Evolutionary conservation across 2,329 filamentous ascomycete genomes (phyloP).

Genomic region (Dryadomyces sulphureus): DNA sequence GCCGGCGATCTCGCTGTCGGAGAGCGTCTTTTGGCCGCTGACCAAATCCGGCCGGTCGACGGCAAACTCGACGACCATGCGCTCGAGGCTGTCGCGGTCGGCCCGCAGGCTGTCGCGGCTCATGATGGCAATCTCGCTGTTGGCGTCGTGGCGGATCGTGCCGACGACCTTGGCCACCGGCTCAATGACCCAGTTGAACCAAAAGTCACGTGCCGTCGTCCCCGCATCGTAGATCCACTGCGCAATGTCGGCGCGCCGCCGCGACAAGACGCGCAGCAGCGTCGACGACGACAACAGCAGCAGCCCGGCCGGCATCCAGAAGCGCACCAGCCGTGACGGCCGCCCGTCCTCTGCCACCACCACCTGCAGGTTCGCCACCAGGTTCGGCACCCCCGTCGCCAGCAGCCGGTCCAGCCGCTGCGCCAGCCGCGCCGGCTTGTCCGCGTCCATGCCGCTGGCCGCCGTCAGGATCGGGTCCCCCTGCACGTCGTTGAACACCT

Average conservation of each 20-base stretch:
- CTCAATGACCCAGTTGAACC: slow-evolving; percentile 90
- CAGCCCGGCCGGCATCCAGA: slow-evolving; percentile 68
- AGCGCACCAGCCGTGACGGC: slow-evolving; percentile 61
- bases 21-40: slow-evolving; percentile 35
- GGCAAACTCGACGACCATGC: slow-evolving; percentile 97
- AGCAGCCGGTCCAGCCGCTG: slow-evolving; percentile 57
- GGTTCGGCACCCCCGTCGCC: slow-evolving; percentile 49
- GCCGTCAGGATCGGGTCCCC: slow-evolving; percentile 44
- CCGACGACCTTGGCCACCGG: slow-evolving; percentile 70
- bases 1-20: slow-evolving; percentile 54
- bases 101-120: slow-evolving; percentile 82
- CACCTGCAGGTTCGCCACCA: slow-evolving; percentile 39
- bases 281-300: slow-evolving; percentile 75
- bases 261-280: slow-evolving; percentile 63
- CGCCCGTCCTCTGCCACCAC: slow-evolving; percentile 54
- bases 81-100: slow-evolving; percentile 80
- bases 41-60: slow-evolving; percentile 59
- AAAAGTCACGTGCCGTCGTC: slow-evolving; percentile 72
- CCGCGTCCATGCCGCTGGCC: slow-evolving; percentile 32
- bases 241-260: slow-evolving; percentile 60
- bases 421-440: slow-evolving; percentile 46
- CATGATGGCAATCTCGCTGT: slow-evolving; percentile 92
- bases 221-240: slow-evolving; percentile 71
- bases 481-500: slow-evolving; percentile 47
- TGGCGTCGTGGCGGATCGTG: slow-evolving; percentile 85